Evolutionary conservation across 345 rosid genomes (phyloP), one percentile per base, ranked within the genome.

Genomic region (Anacardium occidentale): DNA sequence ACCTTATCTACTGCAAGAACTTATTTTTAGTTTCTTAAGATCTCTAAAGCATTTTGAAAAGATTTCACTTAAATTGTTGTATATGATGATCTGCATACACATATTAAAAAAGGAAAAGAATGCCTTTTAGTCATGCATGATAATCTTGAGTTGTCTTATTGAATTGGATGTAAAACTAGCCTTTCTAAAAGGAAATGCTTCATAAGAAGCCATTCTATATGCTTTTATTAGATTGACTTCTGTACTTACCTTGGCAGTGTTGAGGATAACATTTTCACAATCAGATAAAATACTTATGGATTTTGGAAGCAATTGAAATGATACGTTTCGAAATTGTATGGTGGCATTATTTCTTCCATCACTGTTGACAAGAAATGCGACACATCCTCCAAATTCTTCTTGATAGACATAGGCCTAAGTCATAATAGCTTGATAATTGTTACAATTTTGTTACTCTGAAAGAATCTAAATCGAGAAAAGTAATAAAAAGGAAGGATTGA

Each of bases 321-420:
- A 74, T 64, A 47, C 63, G 60, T 88, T 80, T 56, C 68, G 75
- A 20, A 94, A 92, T 47, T 80, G 79, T 5, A 89, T 79, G 0
- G 79, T 75, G 45, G 73, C 81, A 45, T 59, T 78, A 15, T 72
- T 59, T 17, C 7, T 37, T 4, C 68, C 24, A 72, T 87, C 82
- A 52, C 77, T 79, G 75, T 94, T 94, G n/a, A 94, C 85, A 8
- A 94, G 86, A 80, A 94, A 94, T 12, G 92, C 97, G 9, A 80
- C 86, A 75, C 98, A 94, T 77, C 85, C 91, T 73, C 85, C 84
- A 6, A 50, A 72, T 37, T 71, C 44, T 70, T 79, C 88, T 78
- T 82, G 83, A 60, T 83, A 94, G 20, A 92, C 89, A 79, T 90
- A 94, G 55, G 98, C 97, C 89, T 90, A 64, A 51, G 40, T 55